phyloP scores from a whole-genome alignment of 1,284 basidiomycete species.

The Mycena sp. region DNA sequence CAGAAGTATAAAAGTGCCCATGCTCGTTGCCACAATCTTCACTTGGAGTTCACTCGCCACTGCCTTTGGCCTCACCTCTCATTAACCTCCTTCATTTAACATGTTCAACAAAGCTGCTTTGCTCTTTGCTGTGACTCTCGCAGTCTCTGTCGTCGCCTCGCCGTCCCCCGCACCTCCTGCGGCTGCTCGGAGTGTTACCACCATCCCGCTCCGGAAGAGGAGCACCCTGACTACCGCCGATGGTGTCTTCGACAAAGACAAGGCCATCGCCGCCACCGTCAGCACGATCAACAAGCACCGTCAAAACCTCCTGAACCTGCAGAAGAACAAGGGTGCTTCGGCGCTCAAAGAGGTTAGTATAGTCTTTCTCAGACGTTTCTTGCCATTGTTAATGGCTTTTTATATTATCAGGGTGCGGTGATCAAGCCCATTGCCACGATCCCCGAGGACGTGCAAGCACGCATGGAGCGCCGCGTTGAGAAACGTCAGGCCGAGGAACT shows the following conservation, averaged over 20 bases:
- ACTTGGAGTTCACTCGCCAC: slow-evolving; percentile 6
- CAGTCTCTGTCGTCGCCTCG: slow-evolving; percentile 21
- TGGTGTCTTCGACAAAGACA: slow-evolving; percentile 38
- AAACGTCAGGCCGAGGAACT: slow-evolving; percentile 34
- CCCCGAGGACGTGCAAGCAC: slow-evolving; percentile 26
- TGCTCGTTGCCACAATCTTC: not conserved
- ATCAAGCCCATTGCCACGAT: slow-evolving; percentile 28
- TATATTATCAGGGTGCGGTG: slow-evolving; percentile 27
- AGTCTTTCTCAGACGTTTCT: not conserved
- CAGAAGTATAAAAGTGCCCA: not conserved
- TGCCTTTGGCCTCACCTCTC: slow-evolving; percentile 1
- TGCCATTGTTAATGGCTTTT: not conserved
- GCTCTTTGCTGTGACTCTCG: slow-evolving; percentile 25
- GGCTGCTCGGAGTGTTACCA: slow-evolving; percentile 5
- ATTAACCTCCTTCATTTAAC: slow-evolving; percentile 1
- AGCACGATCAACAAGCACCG: slow-evolving; percentile 38
- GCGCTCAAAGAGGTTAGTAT: slow-evolving; percentile 21
- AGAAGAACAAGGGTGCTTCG: slow-evolving; percentile 33
- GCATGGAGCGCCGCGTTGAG: slow-evolving; percentile 23
- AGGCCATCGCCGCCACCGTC: slow-evolving; percentile 30
- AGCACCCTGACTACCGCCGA: slow-evolving; percentile 27
- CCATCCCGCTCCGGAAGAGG: slow-evolving; percentile 27
- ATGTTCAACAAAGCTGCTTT: slow-evolving; percentile 30
- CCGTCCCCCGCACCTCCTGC: slow-evolving; percentile 13
- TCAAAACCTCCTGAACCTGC: slow-evolving; percentile 37